phyloP scores from a whole-genome alignment of 257 asterid species.

The Lycium barbarum region DNA sequence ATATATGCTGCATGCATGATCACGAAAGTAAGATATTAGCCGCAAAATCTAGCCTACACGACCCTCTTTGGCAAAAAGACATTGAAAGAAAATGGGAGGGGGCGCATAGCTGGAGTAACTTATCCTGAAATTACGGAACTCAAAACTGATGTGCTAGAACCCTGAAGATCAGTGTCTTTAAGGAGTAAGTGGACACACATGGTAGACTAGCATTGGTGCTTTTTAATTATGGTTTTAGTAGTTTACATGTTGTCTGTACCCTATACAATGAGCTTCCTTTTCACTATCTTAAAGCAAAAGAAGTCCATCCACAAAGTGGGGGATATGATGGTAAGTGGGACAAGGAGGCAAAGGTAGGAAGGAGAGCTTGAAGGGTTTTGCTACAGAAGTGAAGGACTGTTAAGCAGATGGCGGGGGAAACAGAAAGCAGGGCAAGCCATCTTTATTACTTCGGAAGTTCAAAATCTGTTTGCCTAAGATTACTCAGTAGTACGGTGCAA shows the following conservation, averaged over 20 bases:
- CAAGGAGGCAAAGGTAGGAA: neutral
- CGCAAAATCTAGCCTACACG: neutral
- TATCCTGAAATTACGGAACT: neutral
- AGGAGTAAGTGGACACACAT: neutral
- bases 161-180: neutral
- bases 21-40: conserved; percentile 28
- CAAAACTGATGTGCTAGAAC: neutral
- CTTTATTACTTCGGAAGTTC: neutral
- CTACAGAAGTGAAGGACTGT: neutral
- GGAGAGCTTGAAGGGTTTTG: neutral
- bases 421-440: neutral
- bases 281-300: neutral
- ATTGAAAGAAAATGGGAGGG: neutral
- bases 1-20: conserved; percentile 78
- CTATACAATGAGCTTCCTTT: neutral
- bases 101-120: neutral
- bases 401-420: neutral
- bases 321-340: neutral
- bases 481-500: neutral
- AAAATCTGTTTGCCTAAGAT: neutral
- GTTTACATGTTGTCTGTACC: neutral
- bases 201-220: neutral
- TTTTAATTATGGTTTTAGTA: neutral
- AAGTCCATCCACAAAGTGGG: neutral
- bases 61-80: neutral